phyloP scores from a whole-genome alignment of 805 yeast genomes.

The Saturnispora zaruensis region DNA sequence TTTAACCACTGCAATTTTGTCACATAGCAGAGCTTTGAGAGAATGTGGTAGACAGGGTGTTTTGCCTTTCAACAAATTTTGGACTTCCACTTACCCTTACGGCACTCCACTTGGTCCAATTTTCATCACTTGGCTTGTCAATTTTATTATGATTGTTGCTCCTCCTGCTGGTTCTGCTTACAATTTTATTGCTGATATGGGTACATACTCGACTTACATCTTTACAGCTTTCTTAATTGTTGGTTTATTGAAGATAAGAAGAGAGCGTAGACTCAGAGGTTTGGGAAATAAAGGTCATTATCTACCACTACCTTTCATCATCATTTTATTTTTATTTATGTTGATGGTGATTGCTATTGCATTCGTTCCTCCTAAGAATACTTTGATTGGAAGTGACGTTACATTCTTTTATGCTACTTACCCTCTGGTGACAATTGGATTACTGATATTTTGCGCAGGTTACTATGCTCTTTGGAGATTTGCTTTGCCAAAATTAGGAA shows the following conservation, averaged over 20 bases:
- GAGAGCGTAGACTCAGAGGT: constrained; percentile 28
- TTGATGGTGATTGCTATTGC: constrained; percentile 34
- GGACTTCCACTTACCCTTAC: constrained; percentile 65
- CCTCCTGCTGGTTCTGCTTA: constrained; percentile 87
- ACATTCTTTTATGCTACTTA: constrained; percentile 36
- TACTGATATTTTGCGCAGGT: constrained; percentile 26
- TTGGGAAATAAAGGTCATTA: constrained; percentile 29
- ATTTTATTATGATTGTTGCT: constrained; percentile 64
- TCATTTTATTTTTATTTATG: constrained; percentile 28
- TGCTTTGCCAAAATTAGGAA: constrained; percentile 28
- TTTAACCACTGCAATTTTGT: constrained; percentile 68
- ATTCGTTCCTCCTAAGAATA: constrained; percentile 35
- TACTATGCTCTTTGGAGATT: constrained; percentile 33
- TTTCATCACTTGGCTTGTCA: constrained; percentile 68
- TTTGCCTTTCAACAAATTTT: constrained; percentile 63
- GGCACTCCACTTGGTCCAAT: constrained; percentile 67
- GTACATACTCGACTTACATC: constrained; percentile 73
- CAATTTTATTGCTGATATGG: constrained; percentile 69
- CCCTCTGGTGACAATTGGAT: constrained; percentile 31
- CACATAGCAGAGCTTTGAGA: constrained; percentile 76
- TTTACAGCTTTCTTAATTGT: constrained; percentile 57
- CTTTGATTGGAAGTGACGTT: constrained; percentile 34
- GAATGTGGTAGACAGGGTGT: constrained; percentile 77
- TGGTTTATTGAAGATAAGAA: constrained; percentile 45
- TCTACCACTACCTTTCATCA: constrained; percentile 28